A percentile compares a stretch with the other conserved stretches of the same genome.
Conservation (phyloP, 306 rosid species). For the Cicer cuneatum region DNA sequence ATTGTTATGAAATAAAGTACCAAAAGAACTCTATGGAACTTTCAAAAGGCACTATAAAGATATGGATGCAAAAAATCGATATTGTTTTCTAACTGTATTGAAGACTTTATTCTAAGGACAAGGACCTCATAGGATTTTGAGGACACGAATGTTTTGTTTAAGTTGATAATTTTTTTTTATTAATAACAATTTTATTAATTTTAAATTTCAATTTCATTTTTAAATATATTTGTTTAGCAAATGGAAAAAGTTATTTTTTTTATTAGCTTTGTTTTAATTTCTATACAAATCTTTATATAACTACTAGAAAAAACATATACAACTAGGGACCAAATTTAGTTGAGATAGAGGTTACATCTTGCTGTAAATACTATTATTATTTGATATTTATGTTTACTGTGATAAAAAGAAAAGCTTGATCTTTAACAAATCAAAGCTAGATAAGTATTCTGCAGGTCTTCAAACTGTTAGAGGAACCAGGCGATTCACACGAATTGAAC, state of each 20-base stretch:
- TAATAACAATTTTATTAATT: neutral
- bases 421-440: too few species aligned
- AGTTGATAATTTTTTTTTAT: too few species aligned
- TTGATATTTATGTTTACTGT: too few species aligned
- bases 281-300: neutral
- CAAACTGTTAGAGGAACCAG: too few species aligned
- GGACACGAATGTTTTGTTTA: neutral
- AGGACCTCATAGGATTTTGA: constrained; percentile 3
- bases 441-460: too few species aligned
- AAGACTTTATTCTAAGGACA: constrained; percentile 40
- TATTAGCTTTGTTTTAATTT: neutral
- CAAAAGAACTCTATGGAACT: constrained; percentile 45
- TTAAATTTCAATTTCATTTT: neutral
- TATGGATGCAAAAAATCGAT: constrained; percentile 42
- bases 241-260: neutral
- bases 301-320: too few species aligned
- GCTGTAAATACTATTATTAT: too few species aligned
- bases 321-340: too few species aligned
- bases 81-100: neutral
- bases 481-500: too few species aligned
- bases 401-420: too few species aligned
- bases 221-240: neutral
- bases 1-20: constrained; percentile 2
- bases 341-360: too few species aligned
- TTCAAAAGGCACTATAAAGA: constrained; percentile 43